Percentiles rank a stretch among this genome's conserved stretches.
Evolutionary conservation across 192 early-diverging fungal species (phyloP).

Genomic region (Rhizophagus sp.): DNA sequence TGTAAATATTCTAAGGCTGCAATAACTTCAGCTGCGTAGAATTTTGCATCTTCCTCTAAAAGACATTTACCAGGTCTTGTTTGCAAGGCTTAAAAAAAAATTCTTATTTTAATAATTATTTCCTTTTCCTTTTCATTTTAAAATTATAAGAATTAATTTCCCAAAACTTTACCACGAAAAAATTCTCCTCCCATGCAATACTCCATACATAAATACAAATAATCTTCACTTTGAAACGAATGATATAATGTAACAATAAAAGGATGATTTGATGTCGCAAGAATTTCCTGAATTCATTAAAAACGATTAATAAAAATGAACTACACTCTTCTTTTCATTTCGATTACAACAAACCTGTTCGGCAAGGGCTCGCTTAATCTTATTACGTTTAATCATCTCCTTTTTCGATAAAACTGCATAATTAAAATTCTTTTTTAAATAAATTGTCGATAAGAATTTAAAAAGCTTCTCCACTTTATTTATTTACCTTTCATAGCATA

Average conservation of each 20-base stretch:
- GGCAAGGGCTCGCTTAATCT: constrained; percentile 95
- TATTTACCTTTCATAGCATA: constrained; percentile 93
- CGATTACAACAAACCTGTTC: constrained; percentile 80
- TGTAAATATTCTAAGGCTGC: constrained; percentile 96
- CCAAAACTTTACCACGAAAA: constrained; percentile 60
- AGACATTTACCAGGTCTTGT: constrained; percentile 85
- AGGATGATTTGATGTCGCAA: constrained; percentile 82
- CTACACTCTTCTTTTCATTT: background rate
- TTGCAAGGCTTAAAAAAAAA: constrained; percentile 69
- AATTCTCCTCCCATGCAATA: constrained; percentile 91
- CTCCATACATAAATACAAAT: constrained; percentile 87
- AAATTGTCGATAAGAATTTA: background rate
- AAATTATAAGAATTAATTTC: background rate
- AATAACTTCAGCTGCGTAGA: constrained; percentile 97
- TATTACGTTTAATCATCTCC: constrained; percentile 98
- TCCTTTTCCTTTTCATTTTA: background rate
- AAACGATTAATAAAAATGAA: background rate
- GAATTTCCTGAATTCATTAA: constrained; percentile 44
- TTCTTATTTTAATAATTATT: background rate
- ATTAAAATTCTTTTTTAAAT: background rate
- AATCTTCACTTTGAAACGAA: constrained; percentile 82
- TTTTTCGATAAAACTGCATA: constrained; percentile 70
- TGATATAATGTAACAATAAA: constrained; percentile 90
- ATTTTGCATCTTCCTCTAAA: constrained; percentile 86
- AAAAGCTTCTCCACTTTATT: background rate